Conservation (phyloP, 106 monocot genomes). For the Alisma plantagoaquatica region DNA sequence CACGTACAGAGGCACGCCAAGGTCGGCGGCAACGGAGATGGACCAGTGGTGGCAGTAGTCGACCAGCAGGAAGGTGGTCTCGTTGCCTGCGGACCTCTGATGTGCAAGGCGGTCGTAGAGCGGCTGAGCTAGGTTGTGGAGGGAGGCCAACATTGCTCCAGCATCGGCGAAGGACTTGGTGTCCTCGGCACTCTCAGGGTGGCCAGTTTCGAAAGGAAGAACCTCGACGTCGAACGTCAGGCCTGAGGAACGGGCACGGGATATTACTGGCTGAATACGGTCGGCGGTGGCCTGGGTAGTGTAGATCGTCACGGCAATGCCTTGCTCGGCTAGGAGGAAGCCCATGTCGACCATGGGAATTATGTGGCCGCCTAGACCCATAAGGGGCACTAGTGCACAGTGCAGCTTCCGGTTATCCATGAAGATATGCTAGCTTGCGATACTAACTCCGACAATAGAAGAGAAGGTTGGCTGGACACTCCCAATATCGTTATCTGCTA, state of each 20-base stretch:
- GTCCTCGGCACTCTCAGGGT: not conserved
- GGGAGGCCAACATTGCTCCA: conserved; percentile 3
- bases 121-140: conserved; percentile 14
- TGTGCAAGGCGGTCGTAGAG: conserved; percentile 18
- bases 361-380: conserved; percentile 19
- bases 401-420: too few species aligned
- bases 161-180: conserved; percentile 15
- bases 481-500: too few species aligned
- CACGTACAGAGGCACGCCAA: too few species aligned
- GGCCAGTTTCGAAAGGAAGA: conserved; percentile 1
- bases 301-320: conserved; percentile 9
- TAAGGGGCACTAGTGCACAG: too few species aligned
- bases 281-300: conserved; percentile 17
- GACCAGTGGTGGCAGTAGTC: conserved; percentile 15
- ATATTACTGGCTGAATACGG: conserved; percentile 7
- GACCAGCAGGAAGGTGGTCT: conserved; percentile 10
- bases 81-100: too few species aligned
- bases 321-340: conserved; percentile 12
- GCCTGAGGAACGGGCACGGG: not conserved
- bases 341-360: conserved; percentile 28
- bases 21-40: conserved; percentile 17
- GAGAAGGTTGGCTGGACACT: too few species aligned
- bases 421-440: too few species aligned
- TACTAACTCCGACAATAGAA: too few species aligned
- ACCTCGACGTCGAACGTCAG: conserved; percentile 1